Evolutionary conservation across 2,329 filamentous ascomycete genomes (phyloP), one percentile per base, ranked within the genome.

Genomic region (Ascochyta lentis): DNA sequence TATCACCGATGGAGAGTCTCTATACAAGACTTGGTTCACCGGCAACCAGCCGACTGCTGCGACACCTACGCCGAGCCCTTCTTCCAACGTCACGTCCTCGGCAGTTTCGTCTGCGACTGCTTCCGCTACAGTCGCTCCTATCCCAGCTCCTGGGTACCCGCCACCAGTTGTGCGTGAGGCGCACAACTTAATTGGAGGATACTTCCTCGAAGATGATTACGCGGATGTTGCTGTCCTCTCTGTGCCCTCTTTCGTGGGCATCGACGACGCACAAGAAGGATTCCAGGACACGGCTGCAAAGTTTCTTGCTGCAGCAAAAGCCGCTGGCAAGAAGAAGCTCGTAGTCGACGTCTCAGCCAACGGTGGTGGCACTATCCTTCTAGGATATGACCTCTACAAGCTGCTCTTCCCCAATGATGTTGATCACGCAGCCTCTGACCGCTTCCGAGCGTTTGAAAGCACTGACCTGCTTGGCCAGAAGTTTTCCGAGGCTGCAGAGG

Each of bases 331-430:
- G 74, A 85, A 79, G 41, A 85, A 84, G 69, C 79, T 88, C 0
- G 81, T 88, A 10, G 76, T 89, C 27, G 85, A 88, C 60, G 72
- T 88, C 6, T 80, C 79, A 3, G 79, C 79, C 42, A 88, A 88
- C 61, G 82, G 80, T 2, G 86, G 86, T 38, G 86, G 86, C 23
- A 80, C 79, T 13, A 82, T 88, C 40, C 68, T 86, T 7, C 79
- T 83, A n/a, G 86, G 83, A 15, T 86, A 85, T 60, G 85, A 87
- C 65, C 77, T 89, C 24, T 87, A 88, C 75, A 83, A 83, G 49
- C 72, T 81, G 68, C 76, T 86, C 0, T 83, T 84, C 74, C 84
- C 84, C 0, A 59, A 64, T 5, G 72, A 77, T 12, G 74, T 80
- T 8, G 72, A 78, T 3, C 78, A 79, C 3, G 84, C 82, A 53